Evolutionary conservation across 768 basidiomycete species (phyloP).

Genomic region (Russula earlei): DNA sequence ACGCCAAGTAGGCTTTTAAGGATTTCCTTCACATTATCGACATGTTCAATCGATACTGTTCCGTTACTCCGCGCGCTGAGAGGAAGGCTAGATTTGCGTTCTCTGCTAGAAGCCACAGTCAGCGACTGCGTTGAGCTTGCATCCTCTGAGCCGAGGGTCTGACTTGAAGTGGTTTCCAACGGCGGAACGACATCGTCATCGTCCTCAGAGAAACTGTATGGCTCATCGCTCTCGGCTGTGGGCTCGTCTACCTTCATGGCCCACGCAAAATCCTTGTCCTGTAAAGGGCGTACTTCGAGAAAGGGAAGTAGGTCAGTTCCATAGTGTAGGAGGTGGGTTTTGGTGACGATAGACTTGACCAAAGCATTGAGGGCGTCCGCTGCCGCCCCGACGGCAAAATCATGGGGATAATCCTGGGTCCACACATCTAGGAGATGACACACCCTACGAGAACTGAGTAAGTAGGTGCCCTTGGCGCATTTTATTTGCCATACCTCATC

Average conservation of each 20-base stretch:
- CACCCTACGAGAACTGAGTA: constrained; percentile 39
- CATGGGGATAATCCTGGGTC: constrained; percentile 66
- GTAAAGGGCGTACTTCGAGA: constrained; percentile 54
- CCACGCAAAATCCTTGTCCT: constrained; percentile 68
- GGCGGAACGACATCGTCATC: constrained; percentile 33
- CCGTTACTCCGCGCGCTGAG: constrained; percentile 29
- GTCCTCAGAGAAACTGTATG: constrained; percentile 43
- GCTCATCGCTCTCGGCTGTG: constrained; percentile 55
- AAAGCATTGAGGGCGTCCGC: constrained; percentile 64
- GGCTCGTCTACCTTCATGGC: constrained; percentile 55
- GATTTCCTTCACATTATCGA: constrained; percentile 38
- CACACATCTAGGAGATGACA: constrained; percentile 71
- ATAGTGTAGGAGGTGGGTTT: constrained; percentile 77
- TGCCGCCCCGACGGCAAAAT: constrained; percentile 72
- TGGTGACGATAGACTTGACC: constrained; percentile 68
- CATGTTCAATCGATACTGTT: neutral
- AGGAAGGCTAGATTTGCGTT: constrained; percentile 64
- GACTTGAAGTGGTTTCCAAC: constrained; percentile 22
- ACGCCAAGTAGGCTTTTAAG: constrained; percentile 54
- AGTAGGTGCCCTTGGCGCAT: neutral
- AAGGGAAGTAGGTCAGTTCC: constrained; percentile 79
- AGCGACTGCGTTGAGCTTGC: neutral
- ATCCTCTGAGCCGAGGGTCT: constrained; percentile 13
- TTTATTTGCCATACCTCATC: constrained; percentile 51
- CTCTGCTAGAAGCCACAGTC: constrained; percentile 32